Conservation (phyloP, 495 filamentous ascomycete species). For the Polyplosphaeria fusca region DNA sequence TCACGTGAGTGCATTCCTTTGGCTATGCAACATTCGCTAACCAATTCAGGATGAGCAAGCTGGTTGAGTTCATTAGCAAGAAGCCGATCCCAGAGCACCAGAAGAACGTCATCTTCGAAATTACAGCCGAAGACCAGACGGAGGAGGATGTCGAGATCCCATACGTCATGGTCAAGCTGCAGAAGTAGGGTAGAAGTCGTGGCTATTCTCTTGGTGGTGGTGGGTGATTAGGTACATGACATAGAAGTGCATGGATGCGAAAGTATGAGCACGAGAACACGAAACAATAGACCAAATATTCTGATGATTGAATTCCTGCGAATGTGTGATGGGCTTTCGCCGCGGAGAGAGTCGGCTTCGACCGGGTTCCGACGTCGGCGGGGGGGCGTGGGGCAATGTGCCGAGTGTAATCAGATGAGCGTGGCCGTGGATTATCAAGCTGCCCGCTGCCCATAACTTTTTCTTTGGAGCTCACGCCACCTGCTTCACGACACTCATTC, state of each 20-base stretch:
- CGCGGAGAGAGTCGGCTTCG: slow-evolving; percentile 3
- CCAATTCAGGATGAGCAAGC: slow-evolving; percentile 66
- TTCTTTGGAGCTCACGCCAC: not conserved
- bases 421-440: slow-evolving; percentile 22
- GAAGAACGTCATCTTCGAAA: slow-evolving; percentile 93
- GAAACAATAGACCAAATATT: not conserved
- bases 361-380: not conserved
- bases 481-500: not conserved
- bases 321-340: not conserved
- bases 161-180: slow-evolving; percentile 85
- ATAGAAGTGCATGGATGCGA: not conserved
- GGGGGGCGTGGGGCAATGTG: slow-evolving; percentile 12
- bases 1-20: slow-evolving; percentile 56
- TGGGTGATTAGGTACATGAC: too few species aligned
- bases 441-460: not conserved
- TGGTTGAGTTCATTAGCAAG: slow-evolving; percentile 86
- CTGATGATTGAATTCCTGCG: not conserved
- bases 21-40: slow-evolving; percentile 19
- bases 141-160: slow-evolving; percentile 97
- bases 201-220: not conserved
- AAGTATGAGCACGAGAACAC: not conserved
- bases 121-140: slow-evolving; percentile 83
- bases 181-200: slow-evolving; percentile 30
- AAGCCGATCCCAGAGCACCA: slow-evolving; percentile 88
- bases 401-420: slow-evolving; percentile 8